phyloP scores from a whole-genome alignment of 179 eudicot genomes.

The Beta corolliflora region DNA sequence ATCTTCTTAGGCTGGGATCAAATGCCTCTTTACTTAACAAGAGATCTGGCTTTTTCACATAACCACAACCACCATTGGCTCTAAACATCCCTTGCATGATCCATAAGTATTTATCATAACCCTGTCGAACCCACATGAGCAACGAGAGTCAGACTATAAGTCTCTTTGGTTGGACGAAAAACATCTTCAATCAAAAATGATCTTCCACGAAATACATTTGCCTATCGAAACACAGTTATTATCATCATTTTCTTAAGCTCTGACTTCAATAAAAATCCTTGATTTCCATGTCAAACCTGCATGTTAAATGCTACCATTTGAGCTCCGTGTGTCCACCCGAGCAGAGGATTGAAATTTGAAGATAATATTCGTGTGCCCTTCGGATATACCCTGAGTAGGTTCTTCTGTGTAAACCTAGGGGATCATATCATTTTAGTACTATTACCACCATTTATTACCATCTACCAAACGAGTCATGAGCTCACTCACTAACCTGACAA shows the following conservation, averaged over 20 bases:
- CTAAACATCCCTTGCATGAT: slow-evolving; percentile 67
- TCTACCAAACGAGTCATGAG: neutral
- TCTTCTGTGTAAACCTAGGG: slow-evolving; percentile 70
- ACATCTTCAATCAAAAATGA: too few species aligned
- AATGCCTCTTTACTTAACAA: slow-evolving; percentile 38
- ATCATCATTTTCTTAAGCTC: too few species aligned
- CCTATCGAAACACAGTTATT: too few species aligned
- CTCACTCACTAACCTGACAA: slow-evolving; percentile 43
- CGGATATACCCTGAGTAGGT: slow-evolving; percentile 75
- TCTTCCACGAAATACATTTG: too few species aligned
- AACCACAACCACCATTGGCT: slow-evolving; percentile 70
- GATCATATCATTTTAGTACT: neutral
- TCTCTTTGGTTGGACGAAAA: neutral
- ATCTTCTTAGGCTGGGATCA: slow-evolving; percentile 31
- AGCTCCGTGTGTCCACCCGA: slow-evolving; percentile 88
- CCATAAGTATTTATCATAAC: slow-evolving; percentile 55
- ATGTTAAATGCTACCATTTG: slow-evolving; percentile 95
- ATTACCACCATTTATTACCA: too few species aligned
- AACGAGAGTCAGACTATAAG: neutral
- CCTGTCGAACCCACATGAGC: slow-evolving; percentile 33
- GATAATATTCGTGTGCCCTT: slow-evolving; percentile 71
- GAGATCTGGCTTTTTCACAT: slow-evolving; percentile 58
- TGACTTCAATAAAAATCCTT: neutral
- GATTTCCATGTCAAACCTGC: slow-evolving; percentile 54
- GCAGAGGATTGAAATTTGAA: slow-evolving; percentile 71